Percentiles rank a stretch among this genome's conserved stretches.
Conservation (phyloP, 768 basidiomycete species). For the Cantharellus anzutake region DNA sequence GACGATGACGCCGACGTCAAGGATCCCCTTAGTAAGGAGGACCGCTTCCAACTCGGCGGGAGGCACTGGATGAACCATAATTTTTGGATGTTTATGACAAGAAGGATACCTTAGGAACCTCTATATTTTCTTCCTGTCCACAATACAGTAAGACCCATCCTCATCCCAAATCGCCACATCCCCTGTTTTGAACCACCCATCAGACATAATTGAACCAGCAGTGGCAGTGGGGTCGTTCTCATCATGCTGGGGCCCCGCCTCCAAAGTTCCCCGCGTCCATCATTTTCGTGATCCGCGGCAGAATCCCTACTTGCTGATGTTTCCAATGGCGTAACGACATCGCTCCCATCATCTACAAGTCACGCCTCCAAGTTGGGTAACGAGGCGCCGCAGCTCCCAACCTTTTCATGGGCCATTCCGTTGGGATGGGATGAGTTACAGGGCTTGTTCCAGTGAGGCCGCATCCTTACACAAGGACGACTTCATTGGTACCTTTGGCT, state of each 20-base stretch:
- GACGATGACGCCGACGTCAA: constrained; percentile 69
- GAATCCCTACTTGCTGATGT: too few species aligned
- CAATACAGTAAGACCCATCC: constrained; percentile 57
- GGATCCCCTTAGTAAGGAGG: constrained; percentile 49
- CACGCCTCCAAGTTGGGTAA: constrained; percentile 61
- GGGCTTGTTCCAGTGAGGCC: not conserved
- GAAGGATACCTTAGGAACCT: too few species aligned
- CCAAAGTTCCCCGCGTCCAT: constrained; percentile 62
- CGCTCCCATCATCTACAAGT: constrained; percentile 44
- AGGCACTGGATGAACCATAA: constrained; percentile 49
- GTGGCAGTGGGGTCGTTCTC: constrained; percentile 56
- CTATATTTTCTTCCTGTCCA: constrained; percentile 55
- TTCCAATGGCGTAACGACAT: constrained; percentile 22
- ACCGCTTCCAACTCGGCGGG: constrained; percentile 74
- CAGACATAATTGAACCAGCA: constrained; percentile 40
- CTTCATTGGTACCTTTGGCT: not conserved
- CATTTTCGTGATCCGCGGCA: constrained; percentile 14
- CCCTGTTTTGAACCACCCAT: constrained; percentile 80
- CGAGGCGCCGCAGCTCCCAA: constrained; percentile 47
- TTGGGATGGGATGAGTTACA: constrained; percentile 30
- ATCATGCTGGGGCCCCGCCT: constrained; percentile 27
- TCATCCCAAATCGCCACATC: constrained; percentile 50
- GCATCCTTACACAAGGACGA: not conserved
- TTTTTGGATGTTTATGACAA: constrained; percentile 33
- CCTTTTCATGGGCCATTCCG: constrained; percentile 25